A percentile compares a stretch with the other conserved stretches of the same genome.
These are phyloP conservation scores for Aurinia saxatilis DNA, from an alignment of 345 rosid genomes.

Conservation along the genomic window DNA sequence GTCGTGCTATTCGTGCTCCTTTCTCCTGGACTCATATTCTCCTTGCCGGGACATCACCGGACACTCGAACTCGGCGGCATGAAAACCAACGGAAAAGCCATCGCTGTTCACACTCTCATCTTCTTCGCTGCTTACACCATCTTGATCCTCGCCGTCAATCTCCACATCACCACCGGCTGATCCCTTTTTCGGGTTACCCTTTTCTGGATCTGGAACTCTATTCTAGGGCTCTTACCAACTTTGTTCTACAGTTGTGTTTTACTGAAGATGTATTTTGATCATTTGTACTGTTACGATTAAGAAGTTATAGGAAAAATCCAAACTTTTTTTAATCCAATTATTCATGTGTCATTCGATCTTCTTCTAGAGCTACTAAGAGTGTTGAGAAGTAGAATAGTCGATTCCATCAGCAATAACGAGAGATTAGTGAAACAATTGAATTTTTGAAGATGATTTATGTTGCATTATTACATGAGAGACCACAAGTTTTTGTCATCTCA, in stretches of 20 bases:
- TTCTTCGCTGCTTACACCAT: constrained; percentile 77
- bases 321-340: background rate
- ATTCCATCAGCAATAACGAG: background rate
- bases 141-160: constrained; percentile 62
- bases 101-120: constrained; percentile 72
- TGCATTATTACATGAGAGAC: background rate
- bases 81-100: constrained; percentile 94
- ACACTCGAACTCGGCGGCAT: constrained; percentile 62
- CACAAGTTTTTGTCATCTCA: background rate
- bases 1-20: constrained; percentile 77
- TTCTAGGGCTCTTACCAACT: background rate
- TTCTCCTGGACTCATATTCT: constrained; percentile 78
- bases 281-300: background rate
- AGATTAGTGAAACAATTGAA: background rate
- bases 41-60: constrained; percentile 60
- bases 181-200: constrained; percentile 9
- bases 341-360: background rate
- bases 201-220: background rate
- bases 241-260: background rate
- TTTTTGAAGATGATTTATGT: too few relatives aligned
- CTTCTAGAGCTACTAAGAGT: background rate
- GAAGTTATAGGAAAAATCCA: background rate
- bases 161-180: constrained; percentile 89
- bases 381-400: background rate
- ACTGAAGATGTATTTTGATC: constrained; percentile 1